Evolutionary conservation across 768 basidiomycete genomes (phyloP).

Genomic region (Amanita thiersii): DNA sequence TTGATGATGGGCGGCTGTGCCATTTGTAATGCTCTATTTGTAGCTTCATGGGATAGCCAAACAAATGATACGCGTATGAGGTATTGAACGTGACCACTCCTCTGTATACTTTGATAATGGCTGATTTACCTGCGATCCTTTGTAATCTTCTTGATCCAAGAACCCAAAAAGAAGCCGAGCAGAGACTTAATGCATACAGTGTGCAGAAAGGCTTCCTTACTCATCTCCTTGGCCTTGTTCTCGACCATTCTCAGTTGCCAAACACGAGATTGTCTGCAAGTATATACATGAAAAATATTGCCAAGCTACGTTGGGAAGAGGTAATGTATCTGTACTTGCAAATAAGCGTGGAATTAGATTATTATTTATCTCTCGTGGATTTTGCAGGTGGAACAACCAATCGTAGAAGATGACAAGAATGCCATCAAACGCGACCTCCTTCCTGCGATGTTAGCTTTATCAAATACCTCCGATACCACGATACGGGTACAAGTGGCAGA

Average conservation of each 20-base stretch:
- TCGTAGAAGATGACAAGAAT: slow-evolving; percentile 64
- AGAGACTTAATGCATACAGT: slow-evolving; percentile 59
- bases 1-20: too few relatives aligned
- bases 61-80: slow-evolving; percentile 4
- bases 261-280: slow-evolving; percentile 76
- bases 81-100: neutral
- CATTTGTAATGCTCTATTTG: too few relatives aligned
- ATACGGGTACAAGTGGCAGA: slow-evolving; percentile 87
- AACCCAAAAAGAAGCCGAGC: slow-evolving; percentile 76
- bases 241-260: slow-evolving; percentile 58
- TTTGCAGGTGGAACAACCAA: slow-evolving; percentile 61
- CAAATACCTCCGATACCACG: slow-evolving; percentile 60
- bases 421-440: slow-evolving; percentile 72
- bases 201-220: slow-evolving; percentile 71
- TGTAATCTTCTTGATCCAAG: slow-evolving; percentile 62
- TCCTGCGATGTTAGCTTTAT: slow-evolving; percentile 85
- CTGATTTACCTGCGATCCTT: slow-evolving; percentile 62
- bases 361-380: too few relatives aligned
- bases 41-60: slow-evolving; percentile 2
- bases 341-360: neutral
- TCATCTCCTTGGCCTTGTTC: slow-evolving; percentile 71
- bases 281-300: slow-evolving; percentile 88
- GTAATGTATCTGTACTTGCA: slow-evolving; percentile 28
- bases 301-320: slow-evolving; percentile 86
- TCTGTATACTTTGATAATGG: slow-evolving; percentile 31